phyloP scores from a whole-genome alignment of 2,329 filamentous ascomycete species.

The Fusarium tanahbumbuense region DNA sequence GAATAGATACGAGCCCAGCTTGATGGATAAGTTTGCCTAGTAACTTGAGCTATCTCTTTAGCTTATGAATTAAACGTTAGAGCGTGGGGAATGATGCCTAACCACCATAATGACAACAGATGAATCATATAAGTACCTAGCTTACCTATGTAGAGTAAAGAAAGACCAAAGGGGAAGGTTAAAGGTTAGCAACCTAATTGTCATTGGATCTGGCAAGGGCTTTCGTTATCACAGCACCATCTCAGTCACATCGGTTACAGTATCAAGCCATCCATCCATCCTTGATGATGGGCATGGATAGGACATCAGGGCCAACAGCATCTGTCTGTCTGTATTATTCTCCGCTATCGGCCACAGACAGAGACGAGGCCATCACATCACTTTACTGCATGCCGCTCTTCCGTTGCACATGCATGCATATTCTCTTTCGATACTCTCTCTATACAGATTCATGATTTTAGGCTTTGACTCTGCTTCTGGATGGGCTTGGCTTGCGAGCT shows the following conservation, averaged over 20 bases:
- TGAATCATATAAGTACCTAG: not conserved
- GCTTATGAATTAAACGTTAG: not conserved
- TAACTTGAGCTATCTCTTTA: not conserved
- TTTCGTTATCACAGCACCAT: not conserved
- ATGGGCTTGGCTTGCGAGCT: slow-evolving; percentile 7
- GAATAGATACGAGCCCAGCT: not conserved
- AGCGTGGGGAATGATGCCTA: not conserved
- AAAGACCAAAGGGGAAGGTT: not conserved
- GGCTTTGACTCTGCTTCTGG: not conserved
- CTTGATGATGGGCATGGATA: not conserved
- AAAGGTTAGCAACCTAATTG: not conserved
- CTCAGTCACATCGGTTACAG: slow-evolving; percentile 1
- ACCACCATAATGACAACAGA: not conserved
- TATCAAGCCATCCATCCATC: not conserved
- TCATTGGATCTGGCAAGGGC: not conserved
- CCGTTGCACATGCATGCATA: not conserved
- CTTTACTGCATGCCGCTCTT: not conserved
- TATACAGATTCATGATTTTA: not conserved
- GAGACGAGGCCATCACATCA: not conserved
- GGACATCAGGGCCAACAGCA: not conserved
- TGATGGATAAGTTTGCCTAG: not conserved
- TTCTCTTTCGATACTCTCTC: not conserved
- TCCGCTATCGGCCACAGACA: no score
- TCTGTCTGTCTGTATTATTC: not conserved
- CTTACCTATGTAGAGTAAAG: not conserved